Evolutionary conservation across 495 filamentous ascomycete species (phyloP).

Genomic region (Neurospora sp.): DNA sequence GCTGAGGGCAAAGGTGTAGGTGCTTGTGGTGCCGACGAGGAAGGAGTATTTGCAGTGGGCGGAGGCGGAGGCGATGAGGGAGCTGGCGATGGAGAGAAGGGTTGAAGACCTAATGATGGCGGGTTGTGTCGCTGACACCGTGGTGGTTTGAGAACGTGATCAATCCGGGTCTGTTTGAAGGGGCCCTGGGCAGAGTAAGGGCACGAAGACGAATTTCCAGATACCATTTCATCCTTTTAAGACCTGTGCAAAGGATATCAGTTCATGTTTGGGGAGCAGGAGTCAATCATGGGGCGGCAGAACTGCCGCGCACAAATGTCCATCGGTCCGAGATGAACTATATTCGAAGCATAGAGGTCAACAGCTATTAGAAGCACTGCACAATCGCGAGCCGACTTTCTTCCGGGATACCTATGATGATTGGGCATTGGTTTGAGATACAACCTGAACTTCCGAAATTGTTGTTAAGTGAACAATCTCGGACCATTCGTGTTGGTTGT

Average conservation of each 20-base stretch:
- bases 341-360: not conserved
- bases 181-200: no score
- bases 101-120: not conserved
- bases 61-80: not conserved
- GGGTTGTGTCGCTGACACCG: not conserved
- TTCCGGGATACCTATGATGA: not conserved
- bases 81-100: not conserved
- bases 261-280: not conserved
- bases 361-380: not conserved
- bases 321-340: not conserved
- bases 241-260: not conserved
- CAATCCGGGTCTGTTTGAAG: no score
- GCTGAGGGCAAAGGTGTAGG: conserved; percentile 10
- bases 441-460: not conserved
- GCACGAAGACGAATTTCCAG: not conserved
- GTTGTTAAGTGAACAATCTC: not conserved
- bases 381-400: not conserved
- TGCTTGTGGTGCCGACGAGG: conserved; percentile 3
- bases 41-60: not conserved
- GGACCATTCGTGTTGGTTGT: not conserved
- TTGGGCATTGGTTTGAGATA: not conserved
- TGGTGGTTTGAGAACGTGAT: no score
- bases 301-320: not conserved
- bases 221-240: not conserved
- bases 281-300: not conserved